Conservation (phyloP, 2,329 filamentous ascomycete species). For the Aspergillus pseudoterreus region DNA sequence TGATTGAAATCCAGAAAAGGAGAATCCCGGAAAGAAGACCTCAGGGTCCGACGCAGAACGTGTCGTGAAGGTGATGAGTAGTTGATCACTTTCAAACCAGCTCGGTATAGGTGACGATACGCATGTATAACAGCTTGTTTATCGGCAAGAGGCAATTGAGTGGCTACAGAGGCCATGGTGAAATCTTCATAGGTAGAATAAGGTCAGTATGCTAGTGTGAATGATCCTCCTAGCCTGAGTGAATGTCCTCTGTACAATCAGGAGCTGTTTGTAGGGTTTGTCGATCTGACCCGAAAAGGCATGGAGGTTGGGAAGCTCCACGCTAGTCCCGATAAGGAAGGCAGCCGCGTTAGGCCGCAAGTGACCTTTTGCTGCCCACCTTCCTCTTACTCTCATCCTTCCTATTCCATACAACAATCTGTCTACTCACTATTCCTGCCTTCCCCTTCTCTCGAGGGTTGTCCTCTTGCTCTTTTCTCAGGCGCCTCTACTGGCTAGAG, state of each 20-base stretch:
- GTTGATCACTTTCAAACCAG: conserved; percentile 52
- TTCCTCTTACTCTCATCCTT: conserved; percentile 3
- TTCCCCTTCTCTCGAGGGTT: too few relatives aligned
- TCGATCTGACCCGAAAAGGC: too few relatives aligned
- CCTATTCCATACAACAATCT: not conserved
- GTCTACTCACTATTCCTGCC: not conserved
- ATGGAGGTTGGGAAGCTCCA: not conserved
- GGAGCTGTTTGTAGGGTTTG: too few relatives aligned
- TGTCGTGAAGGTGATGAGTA: conserved; percentile 57
- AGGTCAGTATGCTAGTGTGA: not conserved
- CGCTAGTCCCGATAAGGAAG: conserved; percentile 21
- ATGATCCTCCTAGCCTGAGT: not conserved
- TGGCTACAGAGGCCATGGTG: conserved; percentile 7
- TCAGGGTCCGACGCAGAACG: conserved; percentile 46
- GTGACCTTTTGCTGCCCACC: conserved; percentile 14
- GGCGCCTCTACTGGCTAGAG: not conserved
- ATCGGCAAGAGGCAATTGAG: conserved; percentile 14
- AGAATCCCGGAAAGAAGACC: conserved; percentile 40
- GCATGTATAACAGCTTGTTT: conserved; percentile 43
- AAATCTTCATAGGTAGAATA: not conserved
- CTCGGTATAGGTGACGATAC: conserved; percentile 57
- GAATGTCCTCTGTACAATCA: too few relatives aligned
- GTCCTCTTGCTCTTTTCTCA: too few relatives aligned
- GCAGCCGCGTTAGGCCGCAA: conserved; percentile 20
- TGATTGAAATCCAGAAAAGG: conserved; percentile 35